Conservation (phyloP, 148 eudicot species). For the Oxyria digyna region DNA sequence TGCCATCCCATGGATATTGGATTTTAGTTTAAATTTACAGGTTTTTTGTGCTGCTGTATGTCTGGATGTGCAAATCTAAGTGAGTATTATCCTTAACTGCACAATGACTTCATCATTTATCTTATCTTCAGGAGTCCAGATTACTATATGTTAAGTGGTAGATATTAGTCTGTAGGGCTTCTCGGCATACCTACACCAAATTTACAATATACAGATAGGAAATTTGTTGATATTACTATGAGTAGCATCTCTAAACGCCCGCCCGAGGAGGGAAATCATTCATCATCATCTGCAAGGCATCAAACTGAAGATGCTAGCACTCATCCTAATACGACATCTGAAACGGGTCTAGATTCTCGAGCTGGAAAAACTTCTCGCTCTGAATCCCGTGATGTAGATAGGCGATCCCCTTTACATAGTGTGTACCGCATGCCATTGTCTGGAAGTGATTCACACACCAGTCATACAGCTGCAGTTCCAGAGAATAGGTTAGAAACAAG, state of each 20-base stretch:
- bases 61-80: not conserved
- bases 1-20: not conserved
- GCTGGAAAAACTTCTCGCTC: constrained; percentile 41
- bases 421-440: constrained; percentile 40
- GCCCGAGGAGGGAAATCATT: constrained; percentile 13
- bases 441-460: constrained; percentile 34
- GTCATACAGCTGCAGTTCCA: constrained; percentile 26
- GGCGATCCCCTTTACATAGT: constrained; percentile 50
- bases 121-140: not conserved
- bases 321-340: constrained; percentile 13
- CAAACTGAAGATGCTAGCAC: constrained; percentile 9
- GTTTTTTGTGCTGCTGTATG: not conserved
- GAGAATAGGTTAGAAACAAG: constrained; percentile 46
- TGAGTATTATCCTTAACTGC: not conserved
- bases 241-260: constrained; percentile 12
- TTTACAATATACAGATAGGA: not conserved
- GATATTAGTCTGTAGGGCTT: not conserved
- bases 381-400: constrained; percentile 48
- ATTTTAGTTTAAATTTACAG: not conserved
- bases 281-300: constrained; percentile 11
- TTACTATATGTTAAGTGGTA: not conserved
- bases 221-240: constrained; percentile 5
- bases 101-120: not conserved
- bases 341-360: constrained; percentile 40
- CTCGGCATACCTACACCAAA: not conserved